phyloP scores from a whole-genome alignment of 2,329 filamentous ascomycete species.

The Fusarium albosuccineum region DNA sequence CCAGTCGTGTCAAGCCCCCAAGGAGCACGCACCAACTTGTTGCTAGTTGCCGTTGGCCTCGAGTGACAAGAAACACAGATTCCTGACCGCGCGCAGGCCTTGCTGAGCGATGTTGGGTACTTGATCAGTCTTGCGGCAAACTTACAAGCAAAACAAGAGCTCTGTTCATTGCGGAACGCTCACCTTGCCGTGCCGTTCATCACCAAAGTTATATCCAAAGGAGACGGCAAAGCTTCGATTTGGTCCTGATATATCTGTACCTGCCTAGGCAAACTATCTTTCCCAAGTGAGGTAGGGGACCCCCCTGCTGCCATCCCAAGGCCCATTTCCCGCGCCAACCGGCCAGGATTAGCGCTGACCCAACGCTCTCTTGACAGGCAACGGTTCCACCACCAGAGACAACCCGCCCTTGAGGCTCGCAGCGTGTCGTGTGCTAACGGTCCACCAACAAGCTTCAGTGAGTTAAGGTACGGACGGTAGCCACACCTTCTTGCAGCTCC shows the following conservation, averaged over 20 bases:
- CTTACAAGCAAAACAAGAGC: background rate
- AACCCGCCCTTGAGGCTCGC: slow-evolving; percentile 28
- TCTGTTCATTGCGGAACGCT: slow-evolving; percentile 1
- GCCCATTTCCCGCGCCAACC: slow-evolving; percentile 35
- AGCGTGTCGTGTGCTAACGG: slow-evolving; percentile 38
- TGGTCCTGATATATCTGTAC: background rate
- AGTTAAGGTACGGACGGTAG: slow-evolving; percentile 26
- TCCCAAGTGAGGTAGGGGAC: slow-evolving; percentile 12
- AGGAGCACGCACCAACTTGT: background rate
- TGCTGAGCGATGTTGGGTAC: slow-evolving; percentile 1
- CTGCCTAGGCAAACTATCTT: slow-evolving; percentile 1
- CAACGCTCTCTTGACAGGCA: slow-evolving; percentile 41
- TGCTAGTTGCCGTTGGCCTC: background rate
- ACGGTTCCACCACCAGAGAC: slow-evolving; percentile 42
- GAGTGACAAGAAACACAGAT: background rate
- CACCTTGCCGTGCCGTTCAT: background rate
- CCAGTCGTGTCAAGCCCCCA: slow-evolving; percentile 1
- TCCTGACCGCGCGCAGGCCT: background rate
- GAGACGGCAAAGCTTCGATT: slow-evolving; percentile 6
- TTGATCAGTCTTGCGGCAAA: slow-evolving; percentile 7
- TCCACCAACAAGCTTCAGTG: slow-evolving; percentile 29
- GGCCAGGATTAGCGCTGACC: slow-evolving; percentile 42
- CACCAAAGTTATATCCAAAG: background rate
- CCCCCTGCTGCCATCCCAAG: slow-evolving; percentile 29
- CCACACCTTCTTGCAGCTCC: slow-evolving; percentile 36